Percentiles rank a stretch among this genome's conserved stretches.
Evolutionary conservation across 768 basidiomycete species (phyloP).

Genomic region (Cyclocybe aegerita): DNA sequence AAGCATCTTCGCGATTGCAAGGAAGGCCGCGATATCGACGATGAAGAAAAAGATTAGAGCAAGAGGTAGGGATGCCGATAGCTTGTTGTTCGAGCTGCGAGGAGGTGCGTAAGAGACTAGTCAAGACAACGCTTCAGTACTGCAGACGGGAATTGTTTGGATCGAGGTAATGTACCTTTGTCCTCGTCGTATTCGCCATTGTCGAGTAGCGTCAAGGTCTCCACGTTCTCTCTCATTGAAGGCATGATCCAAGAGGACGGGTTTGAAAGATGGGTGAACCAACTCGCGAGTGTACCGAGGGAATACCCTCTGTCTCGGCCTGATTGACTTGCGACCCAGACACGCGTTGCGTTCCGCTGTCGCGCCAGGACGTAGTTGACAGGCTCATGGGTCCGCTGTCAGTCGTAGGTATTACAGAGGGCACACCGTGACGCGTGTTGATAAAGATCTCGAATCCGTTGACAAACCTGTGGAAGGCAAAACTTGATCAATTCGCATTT

Average conservation of each 20-base stretch:
- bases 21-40: slow-evolving; percentile 22
- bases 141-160: neutral
- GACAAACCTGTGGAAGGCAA: too few relatives aligned
- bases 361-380: too few relatives aligned
- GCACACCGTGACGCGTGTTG: too few relatives aligned
- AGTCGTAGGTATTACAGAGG: too few relatives aligned
- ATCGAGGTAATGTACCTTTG: neutral
- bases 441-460: too few relatives aligned
- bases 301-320: too few relatives aligned
- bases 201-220: slow-evolving; percentile 15
- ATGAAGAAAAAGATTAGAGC: slow-evolving; percentile 18
- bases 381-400: too few relatives aligned
- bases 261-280: neutral
- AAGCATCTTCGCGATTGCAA: slow-evolving; percentile 16
- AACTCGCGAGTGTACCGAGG: too few relatives aligned
- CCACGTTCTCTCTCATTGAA: slow-evolving; percentile 8
- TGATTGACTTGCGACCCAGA: too few relatives aligned
- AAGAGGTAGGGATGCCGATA: slow-evolving; percentile 5
- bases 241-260: neutral
- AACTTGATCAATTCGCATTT: too few relatives aligned
- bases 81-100: neutral
- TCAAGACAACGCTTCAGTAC: neutral
- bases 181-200: slow-evolving; percentile 9
- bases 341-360: too few relatives aligned
- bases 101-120: neutral